Evolutionary conservation across 768 basidiomycete genomes (phyloP).

Genomic region (Kwoniella sp.): DNA sequence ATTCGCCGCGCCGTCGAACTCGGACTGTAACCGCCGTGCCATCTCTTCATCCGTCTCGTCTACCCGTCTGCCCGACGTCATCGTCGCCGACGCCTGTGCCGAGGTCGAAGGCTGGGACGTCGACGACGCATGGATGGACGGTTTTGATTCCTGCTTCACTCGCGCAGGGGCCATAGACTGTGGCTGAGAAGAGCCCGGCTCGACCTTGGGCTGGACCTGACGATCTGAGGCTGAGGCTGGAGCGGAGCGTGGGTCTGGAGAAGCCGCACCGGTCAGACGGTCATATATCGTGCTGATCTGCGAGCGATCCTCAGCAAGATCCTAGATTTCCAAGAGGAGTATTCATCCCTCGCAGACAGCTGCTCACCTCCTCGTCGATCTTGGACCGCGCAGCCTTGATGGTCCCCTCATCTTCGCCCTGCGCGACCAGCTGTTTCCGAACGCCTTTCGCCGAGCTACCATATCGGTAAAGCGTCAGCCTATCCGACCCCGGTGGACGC

Average conservation of each 20-base stretch:
- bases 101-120: too few species aligned
- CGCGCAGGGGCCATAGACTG: slow-evolving; percentile 15
- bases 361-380: slow-evolving; percentile 65
- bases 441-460: slow-evolving; percentile 70
- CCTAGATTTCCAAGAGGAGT: background rate
- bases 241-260: background rate
- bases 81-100: slow-evolving; percentile 1
- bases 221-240: slow-evolving; percentile 16
- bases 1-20: slow-evolving; percentile 56
- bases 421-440: slow-evolving; percentile 61
- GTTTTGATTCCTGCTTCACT: slow-evolving; percentile 16
- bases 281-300: slow-evolving; percentile 41
- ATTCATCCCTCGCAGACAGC: background rate
- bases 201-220: slow-evolving; percentile 9
- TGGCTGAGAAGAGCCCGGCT: slow-evolving; percentile 26
- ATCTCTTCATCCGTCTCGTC: slow-evolving; percentile 66
- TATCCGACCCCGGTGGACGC: too few species aligned
- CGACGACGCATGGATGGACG: slow-evolving; percentile 4
- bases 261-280: slow-evolving; percentile 25
- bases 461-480: too few species aligned
- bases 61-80: slow-evolving; percentile 47
- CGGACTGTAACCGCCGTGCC: slow-evolving; percentile 65
- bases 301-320: background rate
- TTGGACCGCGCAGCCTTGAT: slow-evolving; percentile 65
- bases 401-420: slow-evolving; percentile 54